Percentiles rank a stretch among this genome's conserved stretches.
Evolutionary conservation across 23 red algal genomes (phyloP).

Genomic region (Gracilaria gracilis): DNA sequence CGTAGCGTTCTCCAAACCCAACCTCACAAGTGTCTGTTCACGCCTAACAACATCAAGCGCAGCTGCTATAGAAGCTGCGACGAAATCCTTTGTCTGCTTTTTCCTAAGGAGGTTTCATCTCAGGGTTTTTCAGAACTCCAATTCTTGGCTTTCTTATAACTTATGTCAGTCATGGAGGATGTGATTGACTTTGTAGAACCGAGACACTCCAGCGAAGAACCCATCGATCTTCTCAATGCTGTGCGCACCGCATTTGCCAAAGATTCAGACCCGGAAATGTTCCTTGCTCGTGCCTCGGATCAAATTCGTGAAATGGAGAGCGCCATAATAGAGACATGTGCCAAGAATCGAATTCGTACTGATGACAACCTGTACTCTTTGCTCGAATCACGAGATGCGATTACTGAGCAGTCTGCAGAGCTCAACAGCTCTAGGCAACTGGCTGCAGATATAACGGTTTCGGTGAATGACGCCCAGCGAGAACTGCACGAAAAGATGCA

Average conservation of each 20-base stretch:
- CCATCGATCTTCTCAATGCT: constrained; percentile 48
- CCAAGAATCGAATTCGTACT: constrained; percentile 62
- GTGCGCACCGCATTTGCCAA: constrained; percentile 47
- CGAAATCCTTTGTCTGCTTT: background rate
- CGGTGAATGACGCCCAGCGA: constrained; percentile 32
- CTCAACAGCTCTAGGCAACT: constrained; percentile 6
- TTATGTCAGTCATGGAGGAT: background rate
- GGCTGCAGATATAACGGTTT: constrained; percentile 29
- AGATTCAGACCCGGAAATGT: constrained; percentile 46
- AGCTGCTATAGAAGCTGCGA: too few relatives aligned
- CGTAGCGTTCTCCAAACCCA: too few relatives aligned
- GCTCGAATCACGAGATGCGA: constrained; percentile 56
- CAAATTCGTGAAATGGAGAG: constrained; percentile 57
- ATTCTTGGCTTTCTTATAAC: background rate
- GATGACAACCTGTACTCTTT: constrained; percentile 64
- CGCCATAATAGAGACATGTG: constrained; percentile 49
- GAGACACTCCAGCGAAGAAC: background rate
- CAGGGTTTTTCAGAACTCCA: background rate
- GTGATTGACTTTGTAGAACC: background rate
- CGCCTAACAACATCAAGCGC: too few relatives aligned
- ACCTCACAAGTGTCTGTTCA: too few relatives aligned
- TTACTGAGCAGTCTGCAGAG: constrained; percentile 44
- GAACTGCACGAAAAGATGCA: constrained; percentile 43
- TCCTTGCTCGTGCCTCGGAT: constrained; percentile 38
- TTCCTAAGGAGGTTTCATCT: background rate